Evolutionary conservation across 805 yeast genomes (phyloP).

Genomic region (Ascoidea tarda): DNA sequence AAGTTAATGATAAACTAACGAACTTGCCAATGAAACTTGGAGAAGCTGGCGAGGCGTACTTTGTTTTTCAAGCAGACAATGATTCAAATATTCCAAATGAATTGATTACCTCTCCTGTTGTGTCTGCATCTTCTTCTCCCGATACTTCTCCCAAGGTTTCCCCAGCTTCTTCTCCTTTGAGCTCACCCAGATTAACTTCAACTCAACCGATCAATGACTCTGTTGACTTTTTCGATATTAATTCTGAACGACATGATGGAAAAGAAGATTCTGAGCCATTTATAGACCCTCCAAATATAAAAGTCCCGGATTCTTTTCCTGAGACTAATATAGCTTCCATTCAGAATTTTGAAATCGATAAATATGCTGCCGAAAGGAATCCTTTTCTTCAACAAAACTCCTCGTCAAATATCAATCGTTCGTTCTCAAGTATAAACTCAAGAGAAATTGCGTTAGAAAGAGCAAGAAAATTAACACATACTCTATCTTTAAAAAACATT

Average conservation of each 20-base stretch:
- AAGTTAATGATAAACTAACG: slow-evolving; percentile 70
- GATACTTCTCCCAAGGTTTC: slow-evolving; percentile 15
- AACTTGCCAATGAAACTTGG: slow-evolving; percentile 92
- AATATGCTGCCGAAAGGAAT: too few species aligned
- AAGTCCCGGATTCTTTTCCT: too few species aligned
- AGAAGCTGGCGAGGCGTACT: slow-evolving; percentile 96
- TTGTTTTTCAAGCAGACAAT: slow-evolving; percentile 69
- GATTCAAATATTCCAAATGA: slow-evolving; percentile 53
- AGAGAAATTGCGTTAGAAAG: slow-evolving; percentile 36
- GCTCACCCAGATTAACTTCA: slow-evolving; percentile 4
- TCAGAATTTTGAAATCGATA: too few species aligned
- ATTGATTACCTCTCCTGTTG: slow-evolving; percentile 76
- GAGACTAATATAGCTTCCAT: too few species aligned
- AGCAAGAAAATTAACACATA: slow-evolving; percentile 49
- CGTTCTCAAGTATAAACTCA: slow-evolving; percentile 5
- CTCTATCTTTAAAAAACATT: slow-evolving; percentile 56
- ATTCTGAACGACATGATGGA: too few species aligned
- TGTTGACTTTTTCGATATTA: too few species aligned
- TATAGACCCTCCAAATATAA: not conserved
- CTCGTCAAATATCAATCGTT: slow-evolving; percentile 9
- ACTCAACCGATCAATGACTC: not conserved
- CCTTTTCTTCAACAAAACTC: slow-evolving; percentile 6
- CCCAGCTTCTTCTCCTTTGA: not conserved
- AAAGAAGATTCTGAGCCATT: not conserved
- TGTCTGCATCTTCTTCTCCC: slow-evolving; percentile 57